Conservation (phyloP, 2,329 filamentous ascomycete genomes). For the Pyricularia grisea region DNA sequence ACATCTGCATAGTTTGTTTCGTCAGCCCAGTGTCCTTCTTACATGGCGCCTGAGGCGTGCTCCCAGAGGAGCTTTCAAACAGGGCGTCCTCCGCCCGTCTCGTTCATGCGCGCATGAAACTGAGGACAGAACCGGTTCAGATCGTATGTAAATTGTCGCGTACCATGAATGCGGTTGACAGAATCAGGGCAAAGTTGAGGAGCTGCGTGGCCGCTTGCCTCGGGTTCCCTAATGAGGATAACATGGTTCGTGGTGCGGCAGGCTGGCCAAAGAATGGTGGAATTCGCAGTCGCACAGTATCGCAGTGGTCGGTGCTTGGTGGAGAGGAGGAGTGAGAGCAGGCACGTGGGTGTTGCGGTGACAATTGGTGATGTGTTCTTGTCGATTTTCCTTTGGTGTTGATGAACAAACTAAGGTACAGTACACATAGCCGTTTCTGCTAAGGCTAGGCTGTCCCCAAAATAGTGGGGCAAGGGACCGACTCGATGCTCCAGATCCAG, state of each 20-base stretch:
- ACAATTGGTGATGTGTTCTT: not conserved
- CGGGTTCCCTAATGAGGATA: conserved; percentile 62
- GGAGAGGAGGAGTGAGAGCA: not conserved
- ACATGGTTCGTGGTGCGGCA: conserved; percentile 37
- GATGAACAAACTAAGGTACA: not conserved
- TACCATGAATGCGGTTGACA: conserved; percentile 87
- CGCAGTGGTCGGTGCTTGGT: not conserved
- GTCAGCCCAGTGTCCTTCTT: not conserved
- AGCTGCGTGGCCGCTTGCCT: conserved; percentile 74
- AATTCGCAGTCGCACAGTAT: not conserved
- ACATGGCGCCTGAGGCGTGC: not conserved
- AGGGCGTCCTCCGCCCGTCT: not conserved
- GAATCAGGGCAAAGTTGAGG: conserved; percentile 83
- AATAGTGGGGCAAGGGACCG: not conserved
- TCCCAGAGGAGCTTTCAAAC: not conserved
- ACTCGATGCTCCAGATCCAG: not conserved
- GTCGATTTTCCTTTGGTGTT: not conserved
- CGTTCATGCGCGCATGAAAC: not conserved
- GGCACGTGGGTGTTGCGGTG: not conserved
- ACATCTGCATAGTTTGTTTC: conserved; percentile 44
- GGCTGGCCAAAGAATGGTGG: not conserved
- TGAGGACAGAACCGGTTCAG: not conserved
- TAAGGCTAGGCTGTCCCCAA: conserved; percentile 1
- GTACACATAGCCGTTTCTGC: not conserved
- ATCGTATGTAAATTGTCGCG: conserved; percentile 10